Evolutionary conservation across 2,329 filamentous ascomycete species (phyloP), one percentile per base, ranked within the genome.

Genomic region (Trichoderma asperellum): DNA sequence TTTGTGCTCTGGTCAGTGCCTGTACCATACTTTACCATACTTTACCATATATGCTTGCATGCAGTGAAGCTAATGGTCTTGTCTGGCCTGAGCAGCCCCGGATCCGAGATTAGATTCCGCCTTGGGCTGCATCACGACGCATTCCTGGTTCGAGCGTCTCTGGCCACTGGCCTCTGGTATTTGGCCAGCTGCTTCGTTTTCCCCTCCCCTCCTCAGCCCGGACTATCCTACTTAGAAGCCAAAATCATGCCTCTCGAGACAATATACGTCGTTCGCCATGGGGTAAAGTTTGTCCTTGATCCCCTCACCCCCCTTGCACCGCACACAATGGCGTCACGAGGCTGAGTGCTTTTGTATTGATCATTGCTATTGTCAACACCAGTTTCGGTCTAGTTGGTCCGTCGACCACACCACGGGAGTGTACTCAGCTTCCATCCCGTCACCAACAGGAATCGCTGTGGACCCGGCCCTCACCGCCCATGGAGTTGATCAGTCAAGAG

Each of bases 331-430:
- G 68, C 56, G 57, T 59, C 59, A 64, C 62, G 57, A 68, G 55
- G 70, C 70, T 63, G 68, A 60, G 61, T 34, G 37, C 66, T 69
- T 52, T 52, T 64, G 47, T 70, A 72, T 71, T 72, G 68, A 72
- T 52, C n/a, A 18, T 59, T 73, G 57, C 65, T 72, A 69, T 70
- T 70, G 47, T 70, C 68, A 70, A 68, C 52, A 68, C 56, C 79
- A 96, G 94, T 97, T 97, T 81, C 93, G 96, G 72, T 91, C 92
- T 73, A 94, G 92, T 78, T 98, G 94, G 93, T 88, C 88, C 55
- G 92, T 98, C 71, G 90, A 98, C 80, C 88, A 89, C 57, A 82
- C 86, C 71, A 95, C 92, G 47, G 95, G 96, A 65, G 86, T 85
- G 74, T 98, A 98, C 83, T 87, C 86, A 66, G 84, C 91, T 29